Evolutionary conservation across 2,329 filamentous ascomycete genomes (phyloP).

Genomic region (Aspergillus aculeatus): DNA sequence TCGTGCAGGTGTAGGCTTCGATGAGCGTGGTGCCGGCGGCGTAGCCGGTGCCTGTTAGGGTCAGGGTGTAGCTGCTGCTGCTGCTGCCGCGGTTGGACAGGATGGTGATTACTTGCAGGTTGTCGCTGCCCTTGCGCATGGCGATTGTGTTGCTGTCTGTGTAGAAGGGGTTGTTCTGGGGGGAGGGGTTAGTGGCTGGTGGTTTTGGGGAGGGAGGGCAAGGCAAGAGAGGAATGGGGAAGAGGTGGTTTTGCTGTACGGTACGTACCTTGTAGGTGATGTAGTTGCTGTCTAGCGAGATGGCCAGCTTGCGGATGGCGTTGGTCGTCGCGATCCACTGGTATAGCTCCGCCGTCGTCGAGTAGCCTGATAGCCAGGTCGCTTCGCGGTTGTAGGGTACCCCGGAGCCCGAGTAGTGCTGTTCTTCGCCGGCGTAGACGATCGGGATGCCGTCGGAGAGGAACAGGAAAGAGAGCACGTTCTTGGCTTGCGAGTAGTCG

Average conservation of each 20-base stretch:
- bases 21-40: constrained; percentile 23
- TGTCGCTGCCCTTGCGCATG: constrained; percentile 45
- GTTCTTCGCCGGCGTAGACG: constrained; percentile 67
- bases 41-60: constrained; percentile 25
- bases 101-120: constrained; percentile 41
- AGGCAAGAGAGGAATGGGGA: no score
- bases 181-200: not conserved
- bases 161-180: constrained; percentile 44
- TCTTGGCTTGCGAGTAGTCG: constrained; percentile 53
- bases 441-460: constrained; percentile 62
- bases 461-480: constrained; percentile 60
- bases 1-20: constrained; percentile 42
- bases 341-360: constrained; percentile 51
- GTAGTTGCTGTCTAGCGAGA: constrained; percentile 40
- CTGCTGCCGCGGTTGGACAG: constrained; percentile 43
- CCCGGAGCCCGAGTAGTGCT: constrained; percentile 55
- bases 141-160: constrained; percentile 45
- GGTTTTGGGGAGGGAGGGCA: no score
- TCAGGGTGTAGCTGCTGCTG: constrained; percentile 27
- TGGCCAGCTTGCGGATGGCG: constrained; percentile 48
- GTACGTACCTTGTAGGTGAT: constrained; percentile 37
- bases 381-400: constrained; percentile 57
- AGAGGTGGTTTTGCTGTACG: not conserved
- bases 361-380: constrained; percentile 55
- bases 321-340: constrained; percentile 49